phyloP scores from a whole-genome alignment of 139 green algal species.

The Auxenochlorella pyrenoidosa region DNA sequence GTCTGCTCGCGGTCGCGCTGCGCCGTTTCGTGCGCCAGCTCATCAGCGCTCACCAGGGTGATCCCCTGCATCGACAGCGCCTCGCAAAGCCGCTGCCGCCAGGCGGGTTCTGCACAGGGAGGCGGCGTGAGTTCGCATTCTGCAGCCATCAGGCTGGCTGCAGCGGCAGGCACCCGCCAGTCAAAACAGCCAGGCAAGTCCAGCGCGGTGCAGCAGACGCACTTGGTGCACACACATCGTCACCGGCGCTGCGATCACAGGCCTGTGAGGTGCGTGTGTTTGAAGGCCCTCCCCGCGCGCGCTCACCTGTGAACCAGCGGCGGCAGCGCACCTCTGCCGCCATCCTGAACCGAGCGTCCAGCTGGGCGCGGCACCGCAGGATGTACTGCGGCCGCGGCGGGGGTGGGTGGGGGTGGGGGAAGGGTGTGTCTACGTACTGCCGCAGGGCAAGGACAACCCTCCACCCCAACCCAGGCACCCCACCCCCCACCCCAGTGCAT shows the following conservation, averaged over 20 bases:
- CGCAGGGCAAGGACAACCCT: too few relatives aligned
- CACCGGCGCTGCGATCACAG: too few relatives aligned
- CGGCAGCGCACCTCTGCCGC: slow-evolving; percentile 57
- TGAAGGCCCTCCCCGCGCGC: background rate
- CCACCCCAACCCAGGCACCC: background rate
- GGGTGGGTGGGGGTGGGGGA: too few relatives aligned
- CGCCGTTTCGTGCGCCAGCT: slow-evolving; percentile 59
- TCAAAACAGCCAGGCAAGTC: too few relatives aligned
- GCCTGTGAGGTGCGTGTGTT: background rate
- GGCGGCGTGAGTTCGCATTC: too few relatives aligned
- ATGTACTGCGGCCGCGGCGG: slow-evolving; percentile 9
- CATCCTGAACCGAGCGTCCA: slow-evolving; percentile 48
- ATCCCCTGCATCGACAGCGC: slow-evolving; percentile 24
- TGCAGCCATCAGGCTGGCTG: too few relatives aligned
- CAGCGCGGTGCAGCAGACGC: too few relatives aligned
- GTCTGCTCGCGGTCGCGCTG: slow-evolving; percentile 45
- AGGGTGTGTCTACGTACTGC: too few relatives aligned
- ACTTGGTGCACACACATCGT: too few relatives aligned
- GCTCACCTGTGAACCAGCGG: slow-evolving; percentile 48
- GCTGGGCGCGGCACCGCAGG: slow-evolving; percentile 39
- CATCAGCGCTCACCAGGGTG: slow-evolving; percentile 52
- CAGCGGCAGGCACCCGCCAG: too few relatives aligned
- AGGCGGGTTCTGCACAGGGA: background rate
- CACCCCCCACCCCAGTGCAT: too few relatives aligned
- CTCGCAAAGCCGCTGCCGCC: slow-evolving; percentile 13